These are phyloP conservation scores for Teratosphaeria gauchensis DNA, from an alignment of 2,329 filamentous ascomycete species.

Conservation along the genomic window DNA sequence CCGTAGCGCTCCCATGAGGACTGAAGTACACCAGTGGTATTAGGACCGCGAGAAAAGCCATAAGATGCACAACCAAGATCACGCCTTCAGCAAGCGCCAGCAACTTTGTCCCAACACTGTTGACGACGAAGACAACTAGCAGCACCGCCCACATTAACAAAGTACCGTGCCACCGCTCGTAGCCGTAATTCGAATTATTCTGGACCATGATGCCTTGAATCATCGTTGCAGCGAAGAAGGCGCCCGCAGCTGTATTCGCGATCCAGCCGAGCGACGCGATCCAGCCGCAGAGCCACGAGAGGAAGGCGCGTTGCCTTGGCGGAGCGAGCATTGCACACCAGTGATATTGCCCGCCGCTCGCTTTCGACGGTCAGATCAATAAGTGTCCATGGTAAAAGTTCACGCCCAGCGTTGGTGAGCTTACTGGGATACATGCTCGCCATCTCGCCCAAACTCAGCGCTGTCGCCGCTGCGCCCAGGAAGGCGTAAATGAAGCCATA, in stretches of 20 bases:
- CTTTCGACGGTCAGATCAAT: background rate
- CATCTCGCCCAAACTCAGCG: conserved; percentile 11
- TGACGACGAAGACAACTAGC: conserved; percentile 26
- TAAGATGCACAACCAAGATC: conserved; percentile 39
- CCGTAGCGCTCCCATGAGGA: conserved; percentile 4
- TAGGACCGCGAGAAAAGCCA: conserved; percentile 42
- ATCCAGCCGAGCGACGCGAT: too few species aligned
- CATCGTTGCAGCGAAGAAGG: conserved; percentile 10
- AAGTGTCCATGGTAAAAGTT: too few species aligned
- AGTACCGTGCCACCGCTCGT: conserved; percentile 16
- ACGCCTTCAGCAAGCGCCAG: conserved; percentile 40
- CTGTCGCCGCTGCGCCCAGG: conserved; percentile 7
- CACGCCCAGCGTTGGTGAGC: background rate
- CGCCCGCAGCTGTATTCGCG: conserved; percentile 8
- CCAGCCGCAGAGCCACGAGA: conserved; percentile 26
- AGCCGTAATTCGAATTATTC: conserved; percentile 9
- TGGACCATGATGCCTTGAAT: conserved; percentile 13
- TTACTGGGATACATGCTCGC: conserved; percentile 10
- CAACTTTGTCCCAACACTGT: conserved; percentile 32
- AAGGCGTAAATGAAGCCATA: conserved; percentile 13
- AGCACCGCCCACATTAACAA: conserved; percentile 16
- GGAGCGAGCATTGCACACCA: conserved; percentile 9
- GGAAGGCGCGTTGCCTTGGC: conserved; percentile 28
- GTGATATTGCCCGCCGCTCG: conserved; percentile 10
- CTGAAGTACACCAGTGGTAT: conserved; percentile 7